Evolutionary conservation across 2,329 filamentous ascomycete genomes (phyloP).

Genomic region (Diaporthe destruens): DNA sequence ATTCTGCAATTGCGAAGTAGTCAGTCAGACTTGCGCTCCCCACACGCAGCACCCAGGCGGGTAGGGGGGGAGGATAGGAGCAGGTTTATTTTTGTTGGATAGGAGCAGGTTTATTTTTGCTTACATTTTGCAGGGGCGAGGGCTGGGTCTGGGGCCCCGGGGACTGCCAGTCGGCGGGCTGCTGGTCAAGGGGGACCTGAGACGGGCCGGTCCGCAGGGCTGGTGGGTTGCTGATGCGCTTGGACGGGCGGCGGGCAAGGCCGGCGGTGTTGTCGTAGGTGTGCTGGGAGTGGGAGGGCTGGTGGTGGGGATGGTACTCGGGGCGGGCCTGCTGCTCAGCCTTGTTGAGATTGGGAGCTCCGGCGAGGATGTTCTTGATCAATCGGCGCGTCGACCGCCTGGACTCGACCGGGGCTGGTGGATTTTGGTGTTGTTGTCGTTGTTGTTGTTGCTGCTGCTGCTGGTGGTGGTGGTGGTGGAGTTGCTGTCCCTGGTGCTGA

Average conservation of each 20-base stretch:
- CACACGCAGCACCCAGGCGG: conserved; percentile 41
- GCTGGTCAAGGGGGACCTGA: conserved; percentile 54
- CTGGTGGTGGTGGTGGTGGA: no score
- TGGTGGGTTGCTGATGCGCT: conserved; percentile 65
- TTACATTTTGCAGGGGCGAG: conserved; percentile 59
- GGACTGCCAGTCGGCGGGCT: conserved; percentile 51
- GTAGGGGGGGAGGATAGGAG: conserved; percentile 40
- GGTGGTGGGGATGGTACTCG: conserved; percentile 45
- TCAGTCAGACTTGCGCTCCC: conserved; percentile 4
- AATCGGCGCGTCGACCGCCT: conserved; percentile 66
- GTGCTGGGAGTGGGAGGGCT: conserved; percentile 47
- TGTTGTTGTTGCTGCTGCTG: conserved; percentile 46
- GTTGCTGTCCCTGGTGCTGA: conserved; percentile 45
- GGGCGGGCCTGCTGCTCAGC: conserved; percentile 44
- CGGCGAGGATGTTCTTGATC: conserved; percentile 66
- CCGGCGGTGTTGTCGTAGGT: conserved; percentile 64
- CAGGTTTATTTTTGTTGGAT: conserved; percentile 42
- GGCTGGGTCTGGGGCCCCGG: conserved; percentile 52
- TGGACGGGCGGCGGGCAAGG: conserved; percentile 68
- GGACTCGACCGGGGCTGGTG: conserved; percentile 51
- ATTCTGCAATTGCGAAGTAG: conserved; percentile 50
- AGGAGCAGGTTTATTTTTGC: conserved; percentile 44
- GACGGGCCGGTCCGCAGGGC: conserved; percentile 58
- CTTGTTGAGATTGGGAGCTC: conserved; percentile 51
- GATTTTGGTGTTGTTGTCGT: conserved; percentile 49